phyloP scores from a whole-genome alignment of 192 early-diverging fungal genomes.

The Coemansia sp. region DNA sequence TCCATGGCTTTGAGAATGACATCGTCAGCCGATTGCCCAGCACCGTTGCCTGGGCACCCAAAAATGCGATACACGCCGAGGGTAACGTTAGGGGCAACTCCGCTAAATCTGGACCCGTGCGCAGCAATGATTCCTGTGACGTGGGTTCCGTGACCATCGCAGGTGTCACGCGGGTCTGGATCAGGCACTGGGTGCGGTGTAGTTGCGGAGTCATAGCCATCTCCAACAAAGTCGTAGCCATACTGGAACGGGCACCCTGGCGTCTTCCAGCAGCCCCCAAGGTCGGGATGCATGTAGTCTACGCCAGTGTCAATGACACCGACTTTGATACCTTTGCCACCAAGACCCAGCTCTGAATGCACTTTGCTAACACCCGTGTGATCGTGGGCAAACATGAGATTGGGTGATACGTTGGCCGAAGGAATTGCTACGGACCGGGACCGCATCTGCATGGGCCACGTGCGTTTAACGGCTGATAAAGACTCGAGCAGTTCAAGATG shows the following conservation, averaged over 20 bases:
- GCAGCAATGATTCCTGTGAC: conserved; percentile 73
- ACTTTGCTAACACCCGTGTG: conserved; percentile 59
- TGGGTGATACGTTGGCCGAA: conserved; percentile 36
- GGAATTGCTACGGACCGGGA: conserved; percentile 37
- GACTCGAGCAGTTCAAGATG: conserved; percentile 29
- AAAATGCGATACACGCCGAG: conserved; percentile 81
- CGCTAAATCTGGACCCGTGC: conserved; percentile 61
- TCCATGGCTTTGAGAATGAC: conserved; percentile 76
- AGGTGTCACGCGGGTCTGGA: conserved; percentile 58
- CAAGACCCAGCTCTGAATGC: conserved; percentile 54
- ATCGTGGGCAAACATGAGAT: conserved; percentile 54
- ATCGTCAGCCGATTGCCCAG: conserved; percentile 61
- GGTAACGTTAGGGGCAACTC: conserved; percentile 80
- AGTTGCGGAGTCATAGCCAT: conserved; percentile 43
- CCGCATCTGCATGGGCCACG: conserved; percentile 51
- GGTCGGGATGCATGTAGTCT: conserved; percentile 51
- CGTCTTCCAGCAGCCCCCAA: conserved; percentile 55
- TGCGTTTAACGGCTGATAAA: conserved; percentile 33
- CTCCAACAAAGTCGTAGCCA: conserved; percentile 63
- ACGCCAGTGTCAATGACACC: conserved; percentile 53
- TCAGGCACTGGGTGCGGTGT: conserved; percentile 46
- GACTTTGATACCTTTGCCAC: conserved; percentile 59
- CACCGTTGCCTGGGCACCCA: conserved; percentile 67
- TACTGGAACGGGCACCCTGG: conserved; percentile 61
- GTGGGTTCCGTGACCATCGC: conserved; percentile 66